These are phyloP conservation scores for Talaromyces sp. DNA, from an alignment of 2,329 filamentous ascomycete species.

Conservation along the genomic window DNA sequence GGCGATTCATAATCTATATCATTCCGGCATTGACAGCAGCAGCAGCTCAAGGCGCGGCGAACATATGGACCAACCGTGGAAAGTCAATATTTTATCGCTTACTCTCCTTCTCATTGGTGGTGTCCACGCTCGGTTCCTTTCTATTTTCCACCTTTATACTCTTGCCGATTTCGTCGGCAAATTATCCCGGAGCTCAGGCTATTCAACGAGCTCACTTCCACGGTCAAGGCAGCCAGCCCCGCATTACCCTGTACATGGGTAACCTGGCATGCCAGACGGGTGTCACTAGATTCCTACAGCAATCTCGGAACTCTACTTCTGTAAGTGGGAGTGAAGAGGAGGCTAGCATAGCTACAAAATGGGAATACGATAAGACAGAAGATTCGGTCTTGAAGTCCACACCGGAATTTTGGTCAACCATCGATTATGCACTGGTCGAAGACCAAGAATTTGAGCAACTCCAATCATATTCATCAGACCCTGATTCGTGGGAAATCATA, in stretches of 20 bases:
- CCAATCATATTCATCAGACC: not conserved
- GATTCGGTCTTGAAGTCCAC: constrained; percentile 47
- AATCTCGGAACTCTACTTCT: constrained; percentile 22
- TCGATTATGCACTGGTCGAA: constrained; percentile 60
- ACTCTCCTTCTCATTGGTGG: constrained; percentile 53
- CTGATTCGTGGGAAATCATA: constrained; percentile 51
- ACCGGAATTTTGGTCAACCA: constrained; percentile 54
- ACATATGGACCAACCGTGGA: constrained; percentile 62
- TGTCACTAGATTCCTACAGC: constrained; percentile 58
- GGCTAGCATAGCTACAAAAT: constrained; percentile 30
- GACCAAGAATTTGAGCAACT: constrained; percentile 13
- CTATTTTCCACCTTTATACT: constrained; percentile 64
- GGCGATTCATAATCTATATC: constrained; percentile 88
- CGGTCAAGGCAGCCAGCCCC: constrained; percentile 26
- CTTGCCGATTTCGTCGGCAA: constrained; percentile 77
- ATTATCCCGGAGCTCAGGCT: constrained; percentile 89
- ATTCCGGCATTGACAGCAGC: constrained; percentile 76
- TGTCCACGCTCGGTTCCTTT: constrained; percentile 61
- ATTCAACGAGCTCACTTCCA: constrained; percentile 48
- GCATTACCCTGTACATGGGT: constrained; percentile 52
- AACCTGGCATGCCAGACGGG: constrained; percentile 63
- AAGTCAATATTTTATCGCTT: constrained; percentile 59
- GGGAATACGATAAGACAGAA: constrained; percentile 62
- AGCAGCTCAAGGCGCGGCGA: constrained; percentile 69
- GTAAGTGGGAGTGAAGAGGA: constrained; percentile 17